A percentile compares a stretch with the other conserved stretches of the same genome.
phyloP scores from a whole-genome alignment of 2,329 filamentous ascomycete species.

The Penicillium sp. region DNA sequence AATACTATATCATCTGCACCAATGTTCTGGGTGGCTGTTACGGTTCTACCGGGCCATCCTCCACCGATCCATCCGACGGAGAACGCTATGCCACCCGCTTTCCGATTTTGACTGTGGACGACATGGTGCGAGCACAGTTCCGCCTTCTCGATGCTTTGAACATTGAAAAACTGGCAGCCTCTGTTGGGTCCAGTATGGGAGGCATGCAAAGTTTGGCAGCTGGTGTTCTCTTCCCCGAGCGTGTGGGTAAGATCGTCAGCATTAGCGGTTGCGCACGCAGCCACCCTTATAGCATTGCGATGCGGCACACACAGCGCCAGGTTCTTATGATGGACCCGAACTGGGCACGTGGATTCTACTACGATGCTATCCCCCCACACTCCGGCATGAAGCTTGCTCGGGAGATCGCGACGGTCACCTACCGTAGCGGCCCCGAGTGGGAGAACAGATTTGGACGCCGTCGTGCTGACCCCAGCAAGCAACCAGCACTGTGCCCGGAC shows the following conservation, averaged over 20 bases:
- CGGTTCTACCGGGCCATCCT: constrained; percentile 88
- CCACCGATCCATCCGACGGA: constrained; percentile 84
- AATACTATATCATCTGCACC: constrained; percentile 92
- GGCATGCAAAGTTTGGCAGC: constrained; percentile 96
- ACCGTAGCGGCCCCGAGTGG: constrained; percentile 96
- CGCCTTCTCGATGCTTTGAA: constrained; percentile 78
- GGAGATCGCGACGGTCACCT: constrained; percentile 97
- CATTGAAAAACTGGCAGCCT: constrained; percentile 81
- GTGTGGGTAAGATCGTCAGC: constrained; percentile 80
- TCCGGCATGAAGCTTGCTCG: constrained; percentile 97
- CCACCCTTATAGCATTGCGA: constrained; percentile 97
- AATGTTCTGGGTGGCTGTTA: constrained; percentile 97
- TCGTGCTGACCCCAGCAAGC: constrained; percentile 81
- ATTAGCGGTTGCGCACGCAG: constrained; percentile 93
- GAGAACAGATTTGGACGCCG: constrained; percentile 89
- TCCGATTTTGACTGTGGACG: constrained; percentile 91
- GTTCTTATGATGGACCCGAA: constrained; percentile 99
- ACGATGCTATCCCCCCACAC: constrained; percentile 84
- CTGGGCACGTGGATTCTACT: constrained; percentile 96
- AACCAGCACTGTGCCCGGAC: constrained; percentile 92
- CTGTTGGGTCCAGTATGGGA: constrained; percentile 95
- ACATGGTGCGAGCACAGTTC: constrained; percentile 98
- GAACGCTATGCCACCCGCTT: constrained; percentile 91
- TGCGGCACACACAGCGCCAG: constrained; percentile 96
- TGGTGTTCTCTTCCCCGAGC: constrained; percentile 78